These are phyloP conservation scores for Xylaria sp. DNA, from an alignment of 2,329 filamentous ascomycete species.

Conservation along the genomic window DNA sequence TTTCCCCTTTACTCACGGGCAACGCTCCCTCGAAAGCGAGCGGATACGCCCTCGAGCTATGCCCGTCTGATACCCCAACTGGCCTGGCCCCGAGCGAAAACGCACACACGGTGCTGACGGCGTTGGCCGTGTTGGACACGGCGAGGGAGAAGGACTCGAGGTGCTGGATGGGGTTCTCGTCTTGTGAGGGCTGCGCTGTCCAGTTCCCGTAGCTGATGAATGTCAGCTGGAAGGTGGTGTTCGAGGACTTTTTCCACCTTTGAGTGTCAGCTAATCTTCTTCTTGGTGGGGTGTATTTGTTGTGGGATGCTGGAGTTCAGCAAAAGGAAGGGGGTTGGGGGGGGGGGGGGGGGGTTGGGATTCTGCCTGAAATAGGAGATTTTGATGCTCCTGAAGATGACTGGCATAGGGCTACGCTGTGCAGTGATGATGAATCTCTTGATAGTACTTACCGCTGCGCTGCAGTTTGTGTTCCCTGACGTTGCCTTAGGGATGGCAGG, in stretches of 20 bases:
- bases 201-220: slow-evolving; percentile 41
- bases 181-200: slow-evolving; percentile 36
- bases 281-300: not conserved
- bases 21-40: not conserved
- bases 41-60: not conserved
- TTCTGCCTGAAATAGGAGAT: not conserved
- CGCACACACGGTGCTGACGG: slow-evolving; percentile 38
- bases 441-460: slow-evolving; percentile 13
- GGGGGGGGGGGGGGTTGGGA: too few relatives aligned
- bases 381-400: not conserved
- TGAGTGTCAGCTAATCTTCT: not conserved
- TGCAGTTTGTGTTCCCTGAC: slow-evolving; percentile 27
- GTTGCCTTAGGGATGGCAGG: not conserved
- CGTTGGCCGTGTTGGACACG: slow-evolving; percentile 38
- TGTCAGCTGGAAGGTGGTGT: slow-evolving; percentile 25
- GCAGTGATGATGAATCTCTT: not conserved
- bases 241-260: slow-evolving; percentile 11
- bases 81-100: slow-evolving; percentile 37
- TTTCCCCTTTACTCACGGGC: not conserved
- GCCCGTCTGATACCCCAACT: not conserved
- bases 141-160: slow-evolving; percentile 41
- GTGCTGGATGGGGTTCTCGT: slow-evolving; percentile 34
- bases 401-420: not conserved
- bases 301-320: too few relatives aligned
- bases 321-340: too few relatives aligned